Percentiles rank a stretch among this genome's conserved stretches.
phyloP scores from a whole-genome alignment of 805 yeast genomes.

The Wickerhamiella hasegawae region DNA sequence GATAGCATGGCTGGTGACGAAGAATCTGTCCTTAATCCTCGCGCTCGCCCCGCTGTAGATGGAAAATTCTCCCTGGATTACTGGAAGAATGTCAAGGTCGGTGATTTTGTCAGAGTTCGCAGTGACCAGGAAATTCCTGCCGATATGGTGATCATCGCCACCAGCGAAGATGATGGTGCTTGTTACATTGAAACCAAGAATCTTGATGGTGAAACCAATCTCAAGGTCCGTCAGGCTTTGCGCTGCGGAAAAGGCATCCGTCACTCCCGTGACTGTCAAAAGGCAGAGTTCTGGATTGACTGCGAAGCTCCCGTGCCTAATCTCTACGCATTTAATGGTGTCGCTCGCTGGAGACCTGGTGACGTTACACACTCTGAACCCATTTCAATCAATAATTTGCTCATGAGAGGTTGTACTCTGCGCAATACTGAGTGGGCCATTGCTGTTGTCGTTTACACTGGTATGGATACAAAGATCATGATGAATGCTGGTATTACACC shows the following conservation, averaged over 20 bases:
- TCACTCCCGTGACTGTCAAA: slow-evolving; percentile 29
- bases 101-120: slow-evolving; percentile 51
- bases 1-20: slow-evolving; percentile 1
- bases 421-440: slow-evolving; percentile 66
- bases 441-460: slow-evolving; percentile 63
- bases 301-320: slow-evolving; percentile 59
- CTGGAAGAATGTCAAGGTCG: slow-evolving; percentile 66
- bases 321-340: slow-evolving; percentile 37
- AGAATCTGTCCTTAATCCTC: slow-evolving; percentile 16
- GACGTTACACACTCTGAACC: slow-evolving; percentile 30
- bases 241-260: slow-evolving; percentile 41
- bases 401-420: slow-evolving; percentile 56
- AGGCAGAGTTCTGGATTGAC: slow-evolving; percentile 41
- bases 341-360: slow-evolving; percentile 12
- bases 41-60: slow-evolving; percentile 17
- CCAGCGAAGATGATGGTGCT: slow-evolving; percentile 55
- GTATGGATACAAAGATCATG: slow-evolving; percentile 61
- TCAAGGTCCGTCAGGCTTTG: slow-evolving; percentile 42
- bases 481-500: slow-evolving; percentile 68
- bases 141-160: slow-evolving; percentile 48
- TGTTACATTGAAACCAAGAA: slow-evolving; percentile 58
- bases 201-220: slow-evolving; percentile 62
- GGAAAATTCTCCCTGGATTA: slow-evolving; percentile 32
- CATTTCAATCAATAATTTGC: slow-evolving; percentile 41
- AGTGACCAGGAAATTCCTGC: slow-evolving; percentile 69